phyloP scores from a whole-genome alignment of 2,329 filamentous ascomycete species.

The Pestalotiopsis sp. region DNA sequence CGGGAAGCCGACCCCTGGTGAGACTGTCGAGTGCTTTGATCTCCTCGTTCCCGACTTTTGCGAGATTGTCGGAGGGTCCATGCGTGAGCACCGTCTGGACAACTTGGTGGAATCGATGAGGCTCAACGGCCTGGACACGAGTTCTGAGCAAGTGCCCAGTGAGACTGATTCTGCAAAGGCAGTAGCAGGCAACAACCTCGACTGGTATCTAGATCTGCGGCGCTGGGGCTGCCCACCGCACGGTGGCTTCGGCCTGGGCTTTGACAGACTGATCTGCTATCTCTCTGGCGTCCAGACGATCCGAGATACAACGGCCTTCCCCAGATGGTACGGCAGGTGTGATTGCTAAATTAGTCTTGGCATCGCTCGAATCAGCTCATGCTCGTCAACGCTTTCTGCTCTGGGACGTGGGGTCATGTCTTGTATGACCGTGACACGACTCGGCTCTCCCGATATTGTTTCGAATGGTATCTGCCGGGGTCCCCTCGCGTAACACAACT shows the following conservation, averaged over 20 bases:
- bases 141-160: conserved; percentile 22
- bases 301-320: conserved; percentile 84
- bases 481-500: conserved; percentile 22
- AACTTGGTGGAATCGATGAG: conserved; percentile 73
- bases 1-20: conserved; percentile 23
- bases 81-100: conserved; percentile 80
- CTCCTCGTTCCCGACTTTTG: conserved; percentile 83
- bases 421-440: conserved; percentile 31
- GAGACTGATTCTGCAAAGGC: conserved; percentile 32
- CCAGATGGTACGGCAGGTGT: conserved; percentile 70
- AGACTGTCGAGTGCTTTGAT: conserved; percentile 88
- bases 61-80: conserved; percentile 85
- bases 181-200: conserved; percentile 46
- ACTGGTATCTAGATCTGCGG: conserved; percentile 88
- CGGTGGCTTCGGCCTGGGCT: conserved; percentile 88
- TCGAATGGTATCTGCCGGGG: conserved; percentile 25
- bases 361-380: conserved; percentile 27
- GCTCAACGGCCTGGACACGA: conserved; percentile 59
- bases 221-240: conserved; percentile 91
- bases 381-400: conserved; percentile 43
- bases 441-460: conserved; percentile 21
- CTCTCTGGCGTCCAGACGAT: conserved; percentile 80
- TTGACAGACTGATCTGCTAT: conserved; percentile 85
- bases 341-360: conserved; percentile 48
- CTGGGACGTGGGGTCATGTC: conserved; percentile 34